Base-by-base conservation (phyloP, 2,329 filamentous ascomycete genomes). In the Arthrobotrys conoides region DNA sequence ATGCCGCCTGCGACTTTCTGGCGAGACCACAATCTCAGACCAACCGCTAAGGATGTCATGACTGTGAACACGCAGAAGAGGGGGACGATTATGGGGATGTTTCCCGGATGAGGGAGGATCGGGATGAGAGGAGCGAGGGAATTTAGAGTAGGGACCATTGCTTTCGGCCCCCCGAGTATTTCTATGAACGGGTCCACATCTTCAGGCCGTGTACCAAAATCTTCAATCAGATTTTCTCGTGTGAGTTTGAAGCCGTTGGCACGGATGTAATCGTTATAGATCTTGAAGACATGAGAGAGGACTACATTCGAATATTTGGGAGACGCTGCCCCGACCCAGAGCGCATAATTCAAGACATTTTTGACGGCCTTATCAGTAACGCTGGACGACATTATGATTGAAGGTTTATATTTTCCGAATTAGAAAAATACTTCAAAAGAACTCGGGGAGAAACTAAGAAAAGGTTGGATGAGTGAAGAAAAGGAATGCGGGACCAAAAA, bases 1-100 rank as follows among this genome's bases (percentile, higher is more conserved):
- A 75, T 66, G 38, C 63, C 63, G 3, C 71, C 71, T 12, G 71
- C 61, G 6, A 75, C 20, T 22, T 41, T 53, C n/a, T 75, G 22
- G n/a, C 71, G 44, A 14, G 71, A 75, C 49, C 53, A 75, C 41
- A 75, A 5, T 18, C 71, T 22, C 24, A 75, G 41, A 8, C 38
- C 38, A 20, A 75, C 46, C 6, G 61, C 38, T 18, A 67, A 44
- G 4, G 38, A 59, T 44, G 71, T 68, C 30, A 75, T 41, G 9
- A 67, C 27, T 30, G 63, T 67, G 33, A 75, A 63, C 18, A 22
- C 22, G 6, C 22, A 48, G n/a, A 67, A 75, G 6, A 75, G 44
- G 0, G 71, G 71, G 10, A 68, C 30, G 10, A 75, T 20, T 14
- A 44, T 51, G 6, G 27, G 10, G 9, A 44, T 46, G 9, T 38